Percentiles rank a stretch among this genome's conserved stretches.
phyloP scores from a whole-genome alignment of 208 protist genomes.

The Balamuthia mandrillaris region DNA sequence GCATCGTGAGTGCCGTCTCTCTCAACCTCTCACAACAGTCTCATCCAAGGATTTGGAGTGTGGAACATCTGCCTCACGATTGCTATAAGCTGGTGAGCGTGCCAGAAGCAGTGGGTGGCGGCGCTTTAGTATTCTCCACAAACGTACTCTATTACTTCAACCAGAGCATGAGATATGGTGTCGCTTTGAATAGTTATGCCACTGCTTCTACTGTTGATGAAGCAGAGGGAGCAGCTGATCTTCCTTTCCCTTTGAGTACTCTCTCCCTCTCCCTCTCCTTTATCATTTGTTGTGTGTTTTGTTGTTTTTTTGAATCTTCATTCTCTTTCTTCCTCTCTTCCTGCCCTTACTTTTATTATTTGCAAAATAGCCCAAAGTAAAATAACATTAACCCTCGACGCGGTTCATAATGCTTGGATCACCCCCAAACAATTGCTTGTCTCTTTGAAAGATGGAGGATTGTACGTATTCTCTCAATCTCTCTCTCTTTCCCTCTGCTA shows the following conservation, averaged over 20 bases:
- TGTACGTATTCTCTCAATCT: neutral
- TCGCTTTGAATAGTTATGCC: neutral
- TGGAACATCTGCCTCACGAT: slow-evolving; percentile 18
- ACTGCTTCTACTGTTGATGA: too few species aligned
- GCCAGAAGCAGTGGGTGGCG: neutral
- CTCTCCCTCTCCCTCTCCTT: neutral
- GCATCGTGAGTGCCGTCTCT: neutral
- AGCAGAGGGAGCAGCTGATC: too few species aligned
- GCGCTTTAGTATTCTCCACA: neutral
- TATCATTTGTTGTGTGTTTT: neutral
- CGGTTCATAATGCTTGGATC: neutral
- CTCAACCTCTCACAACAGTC: slow-evolving; percentile 18
- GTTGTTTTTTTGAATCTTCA: neutral
- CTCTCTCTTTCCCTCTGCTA: neutral
- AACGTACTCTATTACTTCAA: slow-evolving; percentile 28
- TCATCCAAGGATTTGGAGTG: slow-evolving; percentile 14
- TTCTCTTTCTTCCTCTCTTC: neutral
- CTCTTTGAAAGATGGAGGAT: neutral
- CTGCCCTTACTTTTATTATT: neutral
- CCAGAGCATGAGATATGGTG: neutral
- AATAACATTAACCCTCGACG: slow-evolving; percentile 4
- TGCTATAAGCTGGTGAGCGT: neutral
- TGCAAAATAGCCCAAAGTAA: neutral
- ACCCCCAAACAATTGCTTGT: slow-evolving; percentile 15
- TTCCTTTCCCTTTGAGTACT: neutral